Base-by-base conservation (phyloP, 2,329 filamentous ascomycete species). In the Epicoccum nigrum region DNA sequence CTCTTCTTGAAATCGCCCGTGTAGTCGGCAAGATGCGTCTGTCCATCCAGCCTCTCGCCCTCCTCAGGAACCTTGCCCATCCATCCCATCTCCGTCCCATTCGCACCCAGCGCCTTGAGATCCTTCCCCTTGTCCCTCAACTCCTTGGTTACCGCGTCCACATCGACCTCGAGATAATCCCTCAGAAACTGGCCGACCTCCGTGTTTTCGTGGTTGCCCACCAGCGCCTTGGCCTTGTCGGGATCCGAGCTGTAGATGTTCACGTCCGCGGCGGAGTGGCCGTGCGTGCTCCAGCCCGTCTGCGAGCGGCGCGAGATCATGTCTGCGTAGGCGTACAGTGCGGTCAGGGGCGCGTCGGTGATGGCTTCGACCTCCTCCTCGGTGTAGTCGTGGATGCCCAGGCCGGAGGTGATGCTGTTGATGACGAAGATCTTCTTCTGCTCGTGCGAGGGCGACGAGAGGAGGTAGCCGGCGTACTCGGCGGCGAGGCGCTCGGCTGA, bases 171-270 rank as follows among this genome's bases (percentile, higher is more conserved):
- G 0, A 99, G 82, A 67, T 94, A 99, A 7, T 85, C 77, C 7
- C 85, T 79, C 51, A 99, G 75, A 72, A 97, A 99, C 35, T 83
- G 78, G 27, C 94, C 94, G 1, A 99, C 82, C 20, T 97, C 92
- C 0, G 87, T 97, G 70, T 99, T 99, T 78, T 99, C 94, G 46
- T 95, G 87, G 71, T 97, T 97, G 7, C 93, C 93, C 3, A 84
- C 77, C 6, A 96, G 79, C 12, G 81, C 79, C 34, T 83, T 81
- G 0, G 86, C 83, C 23, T 78, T 76, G 30, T 83, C 80, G 0
- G 83, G 80, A 3, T 89, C 86, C 0, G 89, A 92, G 44, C 89
- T 88, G 76, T 97, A 99, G 60, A 99, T 90, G 73, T 99, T 99
- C 40, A 99, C 94, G 70, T 99, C 94, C 7, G 94, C 92, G 43